Base-by-base conservation (phyloP, 805 yeast species). In the Candida nemodendra region DNA sequence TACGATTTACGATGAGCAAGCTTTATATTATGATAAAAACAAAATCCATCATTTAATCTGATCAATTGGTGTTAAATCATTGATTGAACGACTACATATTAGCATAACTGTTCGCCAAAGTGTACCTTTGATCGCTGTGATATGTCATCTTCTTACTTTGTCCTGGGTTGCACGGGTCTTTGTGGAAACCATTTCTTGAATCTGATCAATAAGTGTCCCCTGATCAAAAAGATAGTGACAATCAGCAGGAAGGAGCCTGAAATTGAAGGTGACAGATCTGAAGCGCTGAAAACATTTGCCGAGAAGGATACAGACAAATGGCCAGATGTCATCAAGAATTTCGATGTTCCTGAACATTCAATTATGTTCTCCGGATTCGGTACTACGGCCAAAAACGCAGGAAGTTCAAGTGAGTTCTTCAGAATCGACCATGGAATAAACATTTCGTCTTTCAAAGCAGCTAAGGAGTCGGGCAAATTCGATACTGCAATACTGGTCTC, bases 111-210 rank as follows among this genome's bases (percentile, higher is more conserved):
- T n/a, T n/a, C n/a, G n/a, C n/a, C 12, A 11, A 12, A 12, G 9
- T 11, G 26, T 23, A 23, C 12, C 26, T 9, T 11, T 12, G 9
- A 23, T 11, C 26, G 26, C 12, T 9, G 9, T 12, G 12, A 12
- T 16, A 30, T 30, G 32, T 12, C 34, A 11, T 7, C 25, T 24
- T 44, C 54, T 15, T 33, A 33, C 36, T 62, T 74, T 30, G 52
- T 72, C 12, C 59, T 85, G 30, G 96, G 96, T 2, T 73, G 89
- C 19, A 87, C 95, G 1, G 96, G 96, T 2, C 63, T 86, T 15
- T 81, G 83, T 39, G 96, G 95, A 7, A 50, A 68, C 17, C 69
- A 65, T 17, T 71, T 85, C 42, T 55, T 85, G 37, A 71, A 67
- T 37, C 60, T 60, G 18, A 75, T 76, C 5, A 59, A 61, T 26